Evolutionary conservation across 2,329 filamentous ascomycete species (phyloP), one percentile per base, ranked within the genome.

Genomic region (Aspergillus terreus): DNA sequence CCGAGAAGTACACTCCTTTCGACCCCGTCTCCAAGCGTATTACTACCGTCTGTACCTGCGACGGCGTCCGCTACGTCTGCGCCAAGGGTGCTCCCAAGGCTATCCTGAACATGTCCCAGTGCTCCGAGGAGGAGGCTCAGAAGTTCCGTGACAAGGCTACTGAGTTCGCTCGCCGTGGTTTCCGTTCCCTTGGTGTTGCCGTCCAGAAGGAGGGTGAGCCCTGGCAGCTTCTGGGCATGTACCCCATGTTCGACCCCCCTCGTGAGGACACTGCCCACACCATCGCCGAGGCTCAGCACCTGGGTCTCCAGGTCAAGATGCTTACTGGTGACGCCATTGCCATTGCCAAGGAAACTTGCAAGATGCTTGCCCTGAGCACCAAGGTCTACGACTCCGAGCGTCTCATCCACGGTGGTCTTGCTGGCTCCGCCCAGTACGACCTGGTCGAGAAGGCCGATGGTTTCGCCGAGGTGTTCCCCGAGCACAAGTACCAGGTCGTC

Each of bases 301-400:
- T 90, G 52, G 86, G 86, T 78, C 85, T 90, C 32, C 83, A 82
- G 59, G 86, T 90, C 62, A 90, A 90, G 82, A 90, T 90, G 86
- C 77, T 90, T 72, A 90, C 86, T 75, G 86, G 86, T 81, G 86
- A 90, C 68, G 86, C 86, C 58, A 87, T 89, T 63, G 86, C 86
- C 63, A 90, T 90, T 60, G 86, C 86, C 53, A 89, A 89, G 78
- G 86, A 90, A 75, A 90, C 86, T 61, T 90, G 86, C 82, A 88
- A 88, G 78, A 89, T 89, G 84, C 79, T 90, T 69, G 85, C 86
- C 60, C 82, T 90, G 53, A 85, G 85, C 63, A 89, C 86, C 69
- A 89, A 89, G 79, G 86, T 90, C 60, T 90, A 90, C 79, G 88
- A 89, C 78, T 89, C 86, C 54, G 83, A 87, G 68, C 86, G 85